Conservation (phyloP, 2,329 filamentous ascomycete species). For the Cladosporium austrohemisphaericum region DNA sequence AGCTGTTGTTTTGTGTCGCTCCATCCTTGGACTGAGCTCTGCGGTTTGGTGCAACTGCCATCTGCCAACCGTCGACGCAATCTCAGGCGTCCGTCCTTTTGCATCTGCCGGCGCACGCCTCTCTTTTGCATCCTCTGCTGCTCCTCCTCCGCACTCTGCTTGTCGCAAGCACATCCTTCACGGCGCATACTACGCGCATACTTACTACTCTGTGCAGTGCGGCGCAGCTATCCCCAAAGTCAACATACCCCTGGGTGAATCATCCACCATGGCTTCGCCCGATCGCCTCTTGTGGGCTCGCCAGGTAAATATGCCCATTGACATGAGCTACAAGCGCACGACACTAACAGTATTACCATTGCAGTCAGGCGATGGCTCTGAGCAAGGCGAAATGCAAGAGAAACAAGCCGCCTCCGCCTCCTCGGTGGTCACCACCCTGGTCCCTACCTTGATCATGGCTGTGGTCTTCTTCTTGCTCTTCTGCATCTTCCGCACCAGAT, state of each 20-base stretch:
- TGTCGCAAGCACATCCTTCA: not conserved
- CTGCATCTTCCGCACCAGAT: conserved; percentile 40
- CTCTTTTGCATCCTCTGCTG: not conserved
- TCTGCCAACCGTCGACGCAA: conserved; percentile 1
- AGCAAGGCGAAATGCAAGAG: conserved; percentile 13
- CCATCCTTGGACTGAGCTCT: not conserved
- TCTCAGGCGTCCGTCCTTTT: not conserved
- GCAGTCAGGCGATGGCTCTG: conserved; percentile 10
- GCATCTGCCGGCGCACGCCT: not conserved
- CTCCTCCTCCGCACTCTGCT: not conserved
- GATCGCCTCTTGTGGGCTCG: conserved; percentile 8
- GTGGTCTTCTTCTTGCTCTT: conserved; percentile 36
- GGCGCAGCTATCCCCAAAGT: not conserved
- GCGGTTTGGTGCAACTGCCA: conserved; percentile 5
- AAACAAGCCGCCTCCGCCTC: conserved; percentile 28
- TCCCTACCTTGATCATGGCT: conserved; percentile 34
- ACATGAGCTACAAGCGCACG: not conserved
- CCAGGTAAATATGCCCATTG: not conserved
- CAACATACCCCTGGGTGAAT: not conserved
- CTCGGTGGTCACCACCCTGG: conserved; percentile 34
- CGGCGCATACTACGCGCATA: conserved; percentile 2
- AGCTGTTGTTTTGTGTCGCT: conserved; percentile 7
- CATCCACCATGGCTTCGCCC: conserved; percentile 1
- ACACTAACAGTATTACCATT: not conserved
- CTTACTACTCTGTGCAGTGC: not conserved